Evolutionary conservation across 495 filamentous ascomycete species (phyloP).

Genomic region (Mytilinidion resinicola): DNA sequence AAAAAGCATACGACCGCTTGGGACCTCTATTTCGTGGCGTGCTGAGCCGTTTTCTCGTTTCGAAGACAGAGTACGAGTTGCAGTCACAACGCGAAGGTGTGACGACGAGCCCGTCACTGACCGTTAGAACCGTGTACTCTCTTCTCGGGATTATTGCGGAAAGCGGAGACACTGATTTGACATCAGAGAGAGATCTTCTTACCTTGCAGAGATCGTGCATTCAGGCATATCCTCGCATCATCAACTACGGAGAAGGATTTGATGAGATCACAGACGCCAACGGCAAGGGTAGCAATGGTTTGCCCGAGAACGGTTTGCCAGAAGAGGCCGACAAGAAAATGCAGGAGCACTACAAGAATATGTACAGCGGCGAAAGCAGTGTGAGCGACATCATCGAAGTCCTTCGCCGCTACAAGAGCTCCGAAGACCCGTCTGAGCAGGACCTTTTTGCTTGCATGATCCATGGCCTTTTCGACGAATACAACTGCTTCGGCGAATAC

Average conservation of each 20-base stretch:
- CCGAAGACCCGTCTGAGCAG: slow-evolving; percentile 73
- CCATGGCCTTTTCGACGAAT: slow-evolving; percentile 95
- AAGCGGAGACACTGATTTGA: slow-evolving; percentile 45
- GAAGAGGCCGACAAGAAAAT: slow-evolving; percentile 77
- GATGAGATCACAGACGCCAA: slow-evolving; percentile 86
- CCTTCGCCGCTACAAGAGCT: slow-evolving; percentile 78
- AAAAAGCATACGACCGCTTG: slow-evolving; percentile 53
- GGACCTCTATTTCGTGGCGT: slow-evolving; percentile 53
- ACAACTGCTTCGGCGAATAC: slow-evolving; percentile 88
- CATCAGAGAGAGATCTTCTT: slow-evolving; percentile 40
- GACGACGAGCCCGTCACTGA: slow-evolving; percentile 63
- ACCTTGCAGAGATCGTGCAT: slow-evolving; percentile 78
- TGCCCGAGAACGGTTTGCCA: slow-evolving; percentile 72
- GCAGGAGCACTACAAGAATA: slow-evolving; percentile 93
- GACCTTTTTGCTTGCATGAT: slow-evolving; percentile 99
- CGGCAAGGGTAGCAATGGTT: slow-evolving; percentile 66
- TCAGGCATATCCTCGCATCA: slow-evolving; percentile 86
- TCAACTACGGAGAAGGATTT: slow-evolving; percentile 89
- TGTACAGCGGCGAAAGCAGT: slow-evolving; percentile 85
- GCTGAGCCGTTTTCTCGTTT: slow-evolving; percentile 66
- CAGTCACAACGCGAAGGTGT: slow-evolving; percentile 54
- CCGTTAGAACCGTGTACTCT: slow-evolving; percentile 76
- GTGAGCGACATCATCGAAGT: slow-evolving; percentile 73
- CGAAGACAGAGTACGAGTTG: slow-evolving; percentile 79
- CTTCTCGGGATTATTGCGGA: slow-evolving; percentile 68